Conservation (phyloP, 169 alveolate species). For the Eimeria mitis region DNA sequence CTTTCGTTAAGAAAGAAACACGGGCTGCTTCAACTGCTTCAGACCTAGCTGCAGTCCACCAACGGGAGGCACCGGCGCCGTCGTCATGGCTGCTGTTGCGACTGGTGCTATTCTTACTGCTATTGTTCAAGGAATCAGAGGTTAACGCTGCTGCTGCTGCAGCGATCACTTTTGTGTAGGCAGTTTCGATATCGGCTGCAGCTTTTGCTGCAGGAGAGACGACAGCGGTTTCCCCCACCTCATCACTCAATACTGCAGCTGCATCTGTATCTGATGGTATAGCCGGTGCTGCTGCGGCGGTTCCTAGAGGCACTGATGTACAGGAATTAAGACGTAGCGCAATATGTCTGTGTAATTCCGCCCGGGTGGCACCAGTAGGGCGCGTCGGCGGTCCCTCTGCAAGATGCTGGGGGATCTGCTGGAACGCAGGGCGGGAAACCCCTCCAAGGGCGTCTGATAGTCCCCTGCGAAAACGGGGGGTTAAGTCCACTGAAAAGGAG, state of each 20-base stretch:
- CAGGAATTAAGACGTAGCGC: not conserved
- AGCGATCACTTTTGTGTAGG: not conserved
- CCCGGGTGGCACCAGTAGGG: not conserved
- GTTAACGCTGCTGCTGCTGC: constrained; percentile 43
- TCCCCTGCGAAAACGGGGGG: not conserved
- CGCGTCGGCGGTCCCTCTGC: not conserved
- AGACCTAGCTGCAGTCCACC: constrained; percentile 5
- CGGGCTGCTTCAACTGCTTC: constrained; percentile 51
- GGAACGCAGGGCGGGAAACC: not conserved
- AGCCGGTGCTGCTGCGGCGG: constrained; percentile 1
- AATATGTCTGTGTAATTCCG: not conserved
- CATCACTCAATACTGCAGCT: not conserved
- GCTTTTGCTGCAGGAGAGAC: constrained; percentile 35
- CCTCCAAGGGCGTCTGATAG: not conserved
- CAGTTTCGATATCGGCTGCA: constrained; percentile 47
- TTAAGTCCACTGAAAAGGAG: not conserved
- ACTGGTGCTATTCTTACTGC: not conserved
- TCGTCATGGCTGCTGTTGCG: not conserved
- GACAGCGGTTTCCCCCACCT: not conserved
- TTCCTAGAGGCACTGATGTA: not conserved
- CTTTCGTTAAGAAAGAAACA: constrained; percentile 51
- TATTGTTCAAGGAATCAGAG: not conserved
- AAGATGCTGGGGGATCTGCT: not conserved
- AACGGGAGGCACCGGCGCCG: constrained; percentile 7
- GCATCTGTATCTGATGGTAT: not conserved